phyloP scores from a whole-genome alignment of 495 filamentous ascomycete species.

The Tuber magnatum region DNA sequence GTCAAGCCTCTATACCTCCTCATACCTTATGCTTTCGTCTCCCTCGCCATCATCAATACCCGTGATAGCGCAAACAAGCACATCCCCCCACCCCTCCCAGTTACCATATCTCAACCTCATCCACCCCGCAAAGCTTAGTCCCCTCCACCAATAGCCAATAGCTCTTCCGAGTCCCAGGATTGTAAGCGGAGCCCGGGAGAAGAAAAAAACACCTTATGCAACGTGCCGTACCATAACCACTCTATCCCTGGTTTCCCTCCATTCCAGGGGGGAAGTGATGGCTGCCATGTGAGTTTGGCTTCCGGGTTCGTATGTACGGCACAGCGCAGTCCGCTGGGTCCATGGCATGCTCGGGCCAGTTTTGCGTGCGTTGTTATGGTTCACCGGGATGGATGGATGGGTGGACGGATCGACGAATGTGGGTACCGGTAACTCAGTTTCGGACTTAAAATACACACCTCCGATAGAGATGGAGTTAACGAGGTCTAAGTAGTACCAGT shows the following conservation, averaged over 20 bases:
- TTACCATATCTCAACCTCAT: neutral
- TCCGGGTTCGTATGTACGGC: neutral
- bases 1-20: neutral
- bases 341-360: neutral
- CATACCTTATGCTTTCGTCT: neutral
- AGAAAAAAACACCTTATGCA: neutral
- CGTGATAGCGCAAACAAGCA: neutral
- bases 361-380: neutral
- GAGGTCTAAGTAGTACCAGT: neutral
- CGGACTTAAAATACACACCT: neutral
- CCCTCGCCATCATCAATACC: neutral
- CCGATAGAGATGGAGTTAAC: neutral
- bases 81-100: neutral
- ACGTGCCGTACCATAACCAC: neutral
- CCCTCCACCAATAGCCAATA: neutral
- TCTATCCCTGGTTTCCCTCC: neutral
- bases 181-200: neutral
- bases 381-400: neutral
- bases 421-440: neutral
- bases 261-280: neutral
- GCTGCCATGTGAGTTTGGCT: neutral
- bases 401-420: neutral
- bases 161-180: neutral
- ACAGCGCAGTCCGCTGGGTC: neutral
- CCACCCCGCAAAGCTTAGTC: neutral